Percentiles rank a stretch among this genome's conserved stretches.
These are phyloP conservation scores for Zymoseptoria ardabiliae DNA, from an alignment of 2,329 filamentous ascomycete genomes.

Conservation along the genomic window DNA sequence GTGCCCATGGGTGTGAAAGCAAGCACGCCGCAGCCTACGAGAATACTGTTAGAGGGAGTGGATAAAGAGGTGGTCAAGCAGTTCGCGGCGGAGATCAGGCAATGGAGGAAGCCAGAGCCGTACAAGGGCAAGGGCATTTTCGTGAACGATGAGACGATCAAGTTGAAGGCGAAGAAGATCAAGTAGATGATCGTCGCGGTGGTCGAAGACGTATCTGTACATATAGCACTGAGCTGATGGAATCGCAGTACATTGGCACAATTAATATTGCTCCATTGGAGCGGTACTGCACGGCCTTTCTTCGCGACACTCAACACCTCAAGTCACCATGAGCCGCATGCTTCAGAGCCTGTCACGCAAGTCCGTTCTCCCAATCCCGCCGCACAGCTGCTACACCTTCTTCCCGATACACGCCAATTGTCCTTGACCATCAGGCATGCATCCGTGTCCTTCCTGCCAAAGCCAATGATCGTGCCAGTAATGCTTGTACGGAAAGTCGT, in stretches of 20 bases:
- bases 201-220: not conserved
- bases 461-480: no score
- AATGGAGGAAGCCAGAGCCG: conserved; percentile 87
- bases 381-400: no score
- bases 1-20: conserved; percentile 78
- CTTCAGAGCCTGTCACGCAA: no score
- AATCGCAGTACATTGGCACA: not conserved
- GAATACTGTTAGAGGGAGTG: conserved; percentile 80
- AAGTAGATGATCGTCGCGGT: conserved; percentile 30
- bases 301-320: not conserved
- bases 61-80: conserved; percentile 82
- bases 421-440: no score
- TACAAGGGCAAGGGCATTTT: conserved; percentile 99
- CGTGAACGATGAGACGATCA: conserved; percentile 95
- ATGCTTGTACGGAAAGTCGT: no score
- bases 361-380: no score
- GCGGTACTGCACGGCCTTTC: not conserved
- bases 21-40: conserved; percentile 81
- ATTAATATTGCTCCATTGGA: not conserved
- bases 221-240: not conserved
- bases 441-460: no score
- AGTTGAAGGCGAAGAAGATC: conserved; percentile 82
- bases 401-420: no score
- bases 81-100: conserved; percentile 81
- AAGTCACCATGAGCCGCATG: not conserved